Base-by-base conservation (phyloP, 2,329 filamentous ascomycete species). In the Plectosphaerella plurivora region DNA sequence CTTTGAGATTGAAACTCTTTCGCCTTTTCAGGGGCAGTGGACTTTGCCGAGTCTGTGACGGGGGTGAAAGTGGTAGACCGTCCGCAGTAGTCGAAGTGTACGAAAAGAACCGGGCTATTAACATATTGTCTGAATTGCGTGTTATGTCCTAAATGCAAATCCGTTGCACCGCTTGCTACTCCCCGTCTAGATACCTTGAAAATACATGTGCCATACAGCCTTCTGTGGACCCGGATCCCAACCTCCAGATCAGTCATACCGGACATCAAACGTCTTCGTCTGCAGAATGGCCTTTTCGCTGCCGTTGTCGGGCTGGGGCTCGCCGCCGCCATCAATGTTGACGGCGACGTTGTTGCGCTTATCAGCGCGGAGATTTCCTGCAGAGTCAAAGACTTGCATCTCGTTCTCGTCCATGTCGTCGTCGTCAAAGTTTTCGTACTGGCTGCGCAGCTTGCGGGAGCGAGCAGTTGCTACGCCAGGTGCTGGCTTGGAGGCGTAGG, bases 211-310 rank as follows among this genome's bases (percentile, higher is more conserved):
- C 22, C 3, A 22, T 22, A 5, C 22, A 22, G 22, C 22, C 5
- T 5, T 22, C 22, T 22, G 22, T 22, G 22, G 22, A 22, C 3
- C 11, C 11, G 28, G 9, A 9, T 33, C 28, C 28, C 28, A 33
- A 8, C 8, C 28, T 12, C 28, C 28, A 10, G 11, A 33, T 33
- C 28, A 33, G 7, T 55, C 53, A 20, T 33, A 53, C 15, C 52
- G 55, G 4, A 62, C 53, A 1, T 57, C 60, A 18, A 63, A 54
- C 5, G 57, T 62, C 51, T 55, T 62, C 0, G 59, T 62, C 42
- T 61, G 60, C 16, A 61, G 33, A 46, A 64, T 63, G 4, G 61
- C 57, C 48, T 59, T 63, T 16, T 62, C 60, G 35, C 61, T 62
- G 25, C 55, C 55, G 46, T 59, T 56, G 16, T 63, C 62, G n/a